phyloP scores from a whole-genome alignment of 176 grass and related monocot genomes.

The Oryza meridionalis region DNA sequence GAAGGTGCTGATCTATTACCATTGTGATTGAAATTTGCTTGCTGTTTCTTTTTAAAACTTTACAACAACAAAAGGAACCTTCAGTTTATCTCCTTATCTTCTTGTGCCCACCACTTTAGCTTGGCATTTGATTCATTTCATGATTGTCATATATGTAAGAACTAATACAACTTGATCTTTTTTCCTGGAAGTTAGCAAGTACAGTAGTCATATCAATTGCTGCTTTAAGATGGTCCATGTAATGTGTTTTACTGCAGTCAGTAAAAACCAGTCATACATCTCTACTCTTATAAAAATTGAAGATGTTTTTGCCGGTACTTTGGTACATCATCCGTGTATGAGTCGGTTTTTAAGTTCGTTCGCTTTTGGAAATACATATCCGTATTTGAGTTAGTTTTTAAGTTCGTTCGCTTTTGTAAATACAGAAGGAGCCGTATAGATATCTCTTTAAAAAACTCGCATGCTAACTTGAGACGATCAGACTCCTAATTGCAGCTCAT shows the following conservation, averaged over 20 bases:
- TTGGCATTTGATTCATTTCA: not conserved
- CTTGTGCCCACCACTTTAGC: not conserved
- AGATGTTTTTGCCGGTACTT: too few species aligned
- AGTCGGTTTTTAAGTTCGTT: too few species aligned
- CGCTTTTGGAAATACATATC: too few species aligned
- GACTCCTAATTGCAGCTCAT: too few species aligned
- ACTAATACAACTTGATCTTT: not conserved
- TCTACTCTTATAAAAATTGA: too few species aligned
- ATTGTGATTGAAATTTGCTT: not conserved
- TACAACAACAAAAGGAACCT: not conserved
- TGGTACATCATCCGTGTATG: too few species aligned
- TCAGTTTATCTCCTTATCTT: not conserved
- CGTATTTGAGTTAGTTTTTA: too few species aligned
- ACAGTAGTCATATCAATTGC: not conserved
- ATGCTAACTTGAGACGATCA: too few species aligned
- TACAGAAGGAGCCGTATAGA: too few species aligned
- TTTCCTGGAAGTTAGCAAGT: not conserved
- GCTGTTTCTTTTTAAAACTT: not conserved
- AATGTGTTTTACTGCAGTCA: conserved; percentile 5
- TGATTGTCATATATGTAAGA: not conserved
- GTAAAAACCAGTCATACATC: not conserved
- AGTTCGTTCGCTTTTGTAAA: too few species aligned
- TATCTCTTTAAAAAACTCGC: too few species aligned
- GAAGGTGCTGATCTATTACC: not conserved
- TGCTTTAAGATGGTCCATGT: not conserved